Evolutionary conservation across 768 basidiomycete genomes (phyloP).

Genomic region (Pulveroboletus sp.): DNA sequence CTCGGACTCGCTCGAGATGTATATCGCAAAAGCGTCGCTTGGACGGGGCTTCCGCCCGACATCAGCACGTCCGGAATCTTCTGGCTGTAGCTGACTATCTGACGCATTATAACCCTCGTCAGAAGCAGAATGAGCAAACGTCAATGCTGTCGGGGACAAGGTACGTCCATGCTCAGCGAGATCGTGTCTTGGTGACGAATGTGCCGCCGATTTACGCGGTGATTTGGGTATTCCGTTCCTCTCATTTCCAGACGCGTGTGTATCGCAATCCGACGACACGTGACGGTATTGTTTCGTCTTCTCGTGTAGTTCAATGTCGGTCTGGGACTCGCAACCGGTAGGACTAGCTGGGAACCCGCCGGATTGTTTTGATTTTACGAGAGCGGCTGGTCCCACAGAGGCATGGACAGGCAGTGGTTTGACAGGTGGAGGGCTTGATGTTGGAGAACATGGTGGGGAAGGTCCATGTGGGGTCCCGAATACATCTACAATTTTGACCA

Average conservation of each 20-base stretch:
- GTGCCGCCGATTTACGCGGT: conserved; percentile 21
- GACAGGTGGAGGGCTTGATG: conserved; percentile 15
- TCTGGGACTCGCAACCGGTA: not conserved
- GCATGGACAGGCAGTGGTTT: not conserved
- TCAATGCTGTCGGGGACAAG: conserved; percentile 13
- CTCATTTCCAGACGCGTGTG: conserved; percentile 2
- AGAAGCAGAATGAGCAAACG: not conserved
- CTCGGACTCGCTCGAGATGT: conserved; percentile 27
- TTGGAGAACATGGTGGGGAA: conserved; percentile 21
- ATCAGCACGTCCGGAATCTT: not conserved
- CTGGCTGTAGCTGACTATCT: not conserved
- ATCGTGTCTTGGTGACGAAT: conserved; percentile 24
- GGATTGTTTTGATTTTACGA: not conserved
- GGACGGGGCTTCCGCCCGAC: conserved; percentile 1
- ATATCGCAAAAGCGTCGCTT: conserved; percentile 18
- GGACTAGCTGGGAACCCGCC: conserved; percentile 14
- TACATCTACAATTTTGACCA: conserved; percentile 14
- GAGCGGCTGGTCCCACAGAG: not conserved
- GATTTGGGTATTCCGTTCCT: conserved; percentile 15
- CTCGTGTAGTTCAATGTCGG: not conserved
- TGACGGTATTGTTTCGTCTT: conserved; percentile 1
- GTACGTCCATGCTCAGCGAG: not conserved
- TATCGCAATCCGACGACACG: conserved; percentile 4
- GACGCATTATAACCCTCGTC: not conserved
- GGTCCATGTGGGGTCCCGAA: conserved; percentile 19